phyloP scores from a whole-genome alignment of 1,139 yeast species.

The Lodderomyces metapsilosis region DNA sequence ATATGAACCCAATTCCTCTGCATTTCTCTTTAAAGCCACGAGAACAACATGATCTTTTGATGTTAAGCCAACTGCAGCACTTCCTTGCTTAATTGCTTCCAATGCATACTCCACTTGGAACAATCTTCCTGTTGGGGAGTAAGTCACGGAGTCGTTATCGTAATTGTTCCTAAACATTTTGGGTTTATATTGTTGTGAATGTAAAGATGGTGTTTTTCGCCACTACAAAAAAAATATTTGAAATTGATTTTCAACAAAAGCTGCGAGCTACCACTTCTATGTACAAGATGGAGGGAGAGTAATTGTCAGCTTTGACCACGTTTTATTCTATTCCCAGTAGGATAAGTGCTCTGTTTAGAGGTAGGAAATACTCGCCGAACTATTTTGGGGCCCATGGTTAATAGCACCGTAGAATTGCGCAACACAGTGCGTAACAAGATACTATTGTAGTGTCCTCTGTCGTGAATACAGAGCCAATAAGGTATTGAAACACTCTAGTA shows the following conservation, averaged over 20 bases:
- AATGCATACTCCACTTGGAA: slow-evolving; percentile 95
- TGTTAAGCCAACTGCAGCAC: slow-evolving; percentile 92
- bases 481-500: too few species aligned
- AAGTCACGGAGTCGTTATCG: slow-evolving; percentile 97
- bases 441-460: too few species aligned
- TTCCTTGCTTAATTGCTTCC: slow-evolving; percentile 97
- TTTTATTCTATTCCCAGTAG: too few species aligned
- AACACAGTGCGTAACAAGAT: too few species aligned
- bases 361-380: too few species aligned
- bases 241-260: neutral
- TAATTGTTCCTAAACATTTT: slow-evolving; percentile 87
- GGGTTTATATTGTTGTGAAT: neutral
- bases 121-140: slow-evolving; percentile 94
- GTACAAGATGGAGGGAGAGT: too few species aligned
- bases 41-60: slow-evolving; percentile 85
- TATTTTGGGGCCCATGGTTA: too few species aligned
- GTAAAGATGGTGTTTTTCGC: slow-evolving; percentile 1
- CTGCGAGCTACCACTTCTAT: neutral
- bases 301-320: too few species aligned
- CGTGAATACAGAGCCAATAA: too few species aligned
- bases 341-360: too few species aligned
- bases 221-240: neutral
- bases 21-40: slow-evolving; percentile 92
- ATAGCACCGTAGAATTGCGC: too few species aligned
- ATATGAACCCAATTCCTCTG: slow-evolving; percentile 95